Evolutionary conservation across 1,284 basidiomycete genomes (phyloP).

Genomic region (Lentinula novae-zelandiae): DNA sequence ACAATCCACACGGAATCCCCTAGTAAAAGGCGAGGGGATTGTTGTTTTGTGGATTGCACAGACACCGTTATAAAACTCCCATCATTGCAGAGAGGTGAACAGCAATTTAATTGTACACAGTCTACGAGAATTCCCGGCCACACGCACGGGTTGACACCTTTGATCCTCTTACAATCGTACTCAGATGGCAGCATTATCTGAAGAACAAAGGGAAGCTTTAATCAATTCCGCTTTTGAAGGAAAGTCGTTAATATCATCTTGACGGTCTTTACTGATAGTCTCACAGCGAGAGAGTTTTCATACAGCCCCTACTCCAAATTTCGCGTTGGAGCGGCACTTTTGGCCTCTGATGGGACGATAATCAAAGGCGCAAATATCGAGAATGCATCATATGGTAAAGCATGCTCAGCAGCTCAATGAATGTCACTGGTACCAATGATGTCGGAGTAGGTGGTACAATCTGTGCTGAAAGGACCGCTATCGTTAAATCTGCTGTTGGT

Average conservation of each 20-base stretch:
- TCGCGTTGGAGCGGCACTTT: slow-evolving; percentile 65
- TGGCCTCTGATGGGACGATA: slow-evolving; percentile 50
- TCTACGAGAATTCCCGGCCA: not conserved
- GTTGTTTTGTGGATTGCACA: slow-evolving; percentile 14
- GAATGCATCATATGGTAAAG: slow-evolving; percentile 66
- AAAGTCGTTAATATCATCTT: slow-evolving; percentile 10
- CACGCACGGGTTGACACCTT: not conserved
- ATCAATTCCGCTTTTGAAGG: slow-evolving; percentile 42
- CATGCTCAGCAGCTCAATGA: not conserved
- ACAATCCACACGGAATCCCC: slow-evolving; percentile 36
- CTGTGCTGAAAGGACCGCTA: slow-evolving; percentile 73
- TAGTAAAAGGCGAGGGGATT: slow-evolving; percentile 41
- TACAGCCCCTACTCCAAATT: slow-evolving; percentile 67
- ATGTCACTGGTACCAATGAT: not conserved
- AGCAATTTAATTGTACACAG: not conserved
- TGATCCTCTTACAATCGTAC: not conserved
- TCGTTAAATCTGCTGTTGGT: slow-evolving; percentile 67
- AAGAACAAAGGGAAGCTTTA: slow-evolving; percentile 31
- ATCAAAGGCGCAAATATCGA: slow-evolving; percentile 71
- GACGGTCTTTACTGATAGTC: not conserved
- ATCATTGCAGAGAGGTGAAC: not conserved
- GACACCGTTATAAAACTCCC: not conserved
- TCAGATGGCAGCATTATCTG: slow-evolving; percentile 20
- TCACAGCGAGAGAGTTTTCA: slow-evolving; percentile 44
- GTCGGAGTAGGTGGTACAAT: slow-evolving; percentile 47